Conservation (phyloP, 1,139 yeast genomes). For the Candida frijolesensis region DNA sequence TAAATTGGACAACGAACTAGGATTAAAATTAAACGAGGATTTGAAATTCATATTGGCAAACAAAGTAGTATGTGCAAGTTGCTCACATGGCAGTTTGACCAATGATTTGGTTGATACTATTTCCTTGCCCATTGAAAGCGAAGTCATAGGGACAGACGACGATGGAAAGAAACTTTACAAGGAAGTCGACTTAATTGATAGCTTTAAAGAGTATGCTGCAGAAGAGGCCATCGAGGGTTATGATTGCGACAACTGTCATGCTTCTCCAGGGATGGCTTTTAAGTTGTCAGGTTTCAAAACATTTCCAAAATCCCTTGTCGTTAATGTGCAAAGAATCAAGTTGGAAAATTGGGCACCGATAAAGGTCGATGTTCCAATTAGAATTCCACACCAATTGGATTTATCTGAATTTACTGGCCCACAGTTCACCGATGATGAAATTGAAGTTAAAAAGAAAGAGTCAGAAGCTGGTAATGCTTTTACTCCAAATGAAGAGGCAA, state of each 20-base stretch:
- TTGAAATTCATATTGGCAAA: conserved; percentile 69
- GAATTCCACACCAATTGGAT: conserved; percentile 53
- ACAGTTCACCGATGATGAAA: conserved; percentile 42
- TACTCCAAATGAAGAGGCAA: conserved; percentile 55
- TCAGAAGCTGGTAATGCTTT: conserved; percentile 34
- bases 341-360: conserved; percentile 90
- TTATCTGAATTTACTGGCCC: conserved; percentile 33
- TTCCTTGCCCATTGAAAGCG: conserved; percentile 59
- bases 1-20: conserved; percentile 58
- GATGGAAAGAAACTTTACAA: conserved; percentile 50
- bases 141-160: conserved; percentile 39
- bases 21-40: conserved; percentile 43
- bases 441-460: conserved; percentile 30
- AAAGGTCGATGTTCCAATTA: conserved; percentile 74
- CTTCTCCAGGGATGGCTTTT: conserved; percentile 45
- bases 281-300: conserved; percentile 54
- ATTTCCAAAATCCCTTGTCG: conserved; percentile 69
- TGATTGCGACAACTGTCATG: conserved; percentile 63
- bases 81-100: conserved; percentile 62
- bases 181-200: conserved; percentile 52
- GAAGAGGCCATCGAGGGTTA: conserved; percentile 65
- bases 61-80: conserved; percentile 62
- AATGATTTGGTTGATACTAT: conserved; percentile 67
- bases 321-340: conserved; percentile 79
- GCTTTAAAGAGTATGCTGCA: conserved; percentile 47